These are phyloP conservation scores for Yamadazyma pseudoaaseri DNA, from an alignment of 1,139 yeast genomes.

Conservation along the genomic window DNA sequence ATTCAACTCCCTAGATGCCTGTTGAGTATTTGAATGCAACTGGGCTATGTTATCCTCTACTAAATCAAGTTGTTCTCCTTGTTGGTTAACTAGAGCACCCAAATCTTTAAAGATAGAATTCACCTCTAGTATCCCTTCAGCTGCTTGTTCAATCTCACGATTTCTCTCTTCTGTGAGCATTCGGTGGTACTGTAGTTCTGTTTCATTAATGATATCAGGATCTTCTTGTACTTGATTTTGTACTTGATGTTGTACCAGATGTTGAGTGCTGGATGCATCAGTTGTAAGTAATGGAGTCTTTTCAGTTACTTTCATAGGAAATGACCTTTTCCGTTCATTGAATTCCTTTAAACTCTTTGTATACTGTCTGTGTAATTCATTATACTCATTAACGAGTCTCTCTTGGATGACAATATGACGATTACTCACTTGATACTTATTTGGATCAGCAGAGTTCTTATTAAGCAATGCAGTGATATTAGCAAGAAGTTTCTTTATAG, in stretches of 20 bases:
- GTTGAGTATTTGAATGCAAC: conserved; percentile 64
- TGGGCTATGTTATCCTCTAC: conserved; percentile 75
- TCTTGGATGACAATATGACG: conserved; percentile 42
- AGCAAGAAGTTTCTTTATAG: conserved; percentile 30
- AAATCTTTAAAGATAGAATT: conserved; percentile 82
- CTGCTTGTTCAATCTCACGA: conserved; percentile 67
- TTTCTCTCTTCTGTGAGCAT: conserved; percentile 71
- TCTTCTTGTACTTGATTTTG: conserved; percentile 34
- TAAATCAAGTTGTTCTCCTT: conserved; percentile 80
- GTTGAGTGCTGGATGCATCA: conserved; percentile 16
- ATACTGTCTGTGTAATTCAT: conserved; percentile 38
- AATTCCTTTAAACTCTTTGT: conserved; percentile 26
- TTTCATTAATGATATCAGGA: conserved; percentile 44
- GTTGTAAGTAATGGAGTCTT: conserved; percentile 26
- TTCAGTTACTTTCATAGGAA: conserved; percentile 24
- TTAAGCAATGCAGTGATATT: conserved; percentile 33
- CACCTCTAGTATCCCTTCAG: conserved; percentile 78
- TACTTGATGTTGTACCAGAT: conserved; percentile 25
- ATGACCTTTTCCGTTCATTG: conserved; percentile 29
- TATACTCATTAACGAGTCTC: conserved; percentile 35
- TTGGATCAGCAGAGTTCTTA: conserved; percentile 23
- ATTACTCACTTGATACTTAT: conserved; percentile 23
- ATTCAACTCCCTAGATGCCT: conserved; percentile 65
- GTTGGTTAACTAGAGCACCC: conserved; percentile 74
- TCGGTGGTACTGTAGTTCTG: conserved; percentile 74